Evolutionary conservation across 495 filamentous ascomycete species (phyloP), one percentile per base, ranked within the genome.

Genomic region (Astrocystis sublimbata): DNA sequence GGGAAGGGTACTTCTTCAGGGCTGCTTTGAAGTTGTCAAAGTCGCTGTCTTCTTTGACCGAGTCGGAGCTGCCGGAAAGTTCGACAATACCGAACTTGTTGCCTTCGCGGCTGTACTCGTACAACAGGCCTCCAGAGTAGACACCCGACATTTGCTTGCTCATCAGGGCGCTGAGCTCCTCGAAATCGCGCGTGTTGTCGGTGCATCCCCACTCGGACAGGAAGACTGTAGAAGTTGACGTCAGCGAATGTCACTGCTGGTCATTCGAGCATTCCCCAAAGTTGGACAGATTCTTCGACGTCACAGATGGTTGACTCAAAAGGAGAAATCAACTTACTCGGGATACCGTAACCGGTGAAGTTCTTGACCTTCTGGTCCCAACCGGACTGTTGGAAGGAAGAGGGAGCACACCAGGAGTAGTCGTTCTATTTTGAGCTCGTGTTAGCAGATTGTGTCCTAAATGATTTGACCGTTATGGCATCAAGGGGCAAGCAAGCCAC

Each of bases 91-190:
- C 93, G 78, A 86, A 97, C 23, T 79, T 75, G 79, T 84, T 89
- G 36, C 77, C 76, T 72, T 93, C 93, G 75, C 92, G 76, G 60
- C 88, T 87, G 79, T 97, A 98, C 76, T 98, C 93, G 78, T 97
- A 98, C 71, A 96, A 90, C 43, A 98, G 86, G 68, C 93, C 93
- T 65, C 94, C 93, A 58, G 93, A 97, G 83, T 96, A 98, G 62
- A 97, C 94, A 51, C 75, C 62, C 4, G 91, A 93, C 94, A 98
- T 98, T 60, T 96, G 70, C 19, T 75, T 77, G 73, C 81, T 85
- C 85, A 97, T 97, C 47, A 97, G 85, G 36, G 92, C 81, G 33
- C 73, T 68, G 52, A 97, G 83, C 78, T 97, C 94, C 56, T 86
- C 78, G 72, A 94, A 98, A 67, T 88, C 78, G 61, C 94, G 94